Evolutionary conservation across 345 rosid genomes (phyloP).

Genomic region (Lumnitzera racemosa): DNA sequence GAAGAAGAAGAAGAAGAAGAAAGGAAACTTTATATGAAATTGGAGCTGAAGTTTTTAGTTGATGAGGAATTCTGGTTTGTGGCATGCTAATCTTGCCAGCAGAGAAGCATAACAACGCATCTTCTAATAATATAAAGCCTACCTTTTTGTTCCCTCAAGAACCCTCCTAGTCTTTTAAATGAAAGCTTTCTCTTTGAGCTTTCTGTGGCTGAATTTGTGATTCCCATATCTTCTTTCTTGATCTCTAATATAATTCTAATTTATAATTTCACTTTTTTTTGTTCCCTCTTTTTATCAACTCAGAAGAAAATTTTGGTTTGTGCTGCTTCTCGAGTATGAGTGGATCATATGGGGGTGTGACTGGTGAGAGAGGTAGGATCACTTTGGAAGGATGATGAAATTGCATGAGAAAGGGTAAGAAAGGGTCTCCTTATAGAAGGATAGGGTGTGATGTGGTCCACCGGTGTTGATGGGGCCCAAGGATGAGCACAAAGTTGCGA

Average conservation of each 20-base stretch:
- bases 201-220: constrained; percentile 10
- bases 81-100: constrained; percentile 34
- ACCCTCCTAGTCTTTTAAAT: constrained; percentile 31
- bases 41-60: too few species aligned
- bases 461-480: constrained; percentile 9
- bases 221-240: constrained; percentile 18
- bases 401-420: constrained; percentile 9
- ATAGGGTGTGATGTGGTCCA: constrained; percentile 10
- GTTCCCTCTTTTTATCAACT: not conserved
- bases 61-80: not conserved
- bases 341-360: constrained; percentile 10
- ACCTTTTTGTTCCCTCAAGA: constrained; percentile 38
- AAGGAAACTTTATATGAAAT: not conserved
- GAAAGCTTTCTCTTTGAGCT: constrained; percentile 32
- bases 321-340: constrained; percentile 6
- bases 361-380: constrained; percentile 3
- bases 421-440: constrained; percentile 14
- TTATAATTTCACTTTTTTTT: not conserved
- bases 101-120: constrained; percentile 49
- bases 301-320: not conserved
- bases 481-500: constrained; percentile 9
- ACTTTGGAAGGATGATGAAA: constrained; percentile 7
- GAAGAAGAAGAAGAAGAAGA: not conserved
- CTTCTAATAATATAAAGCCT: constrained; percentile 49
- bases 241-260: not conserved